Conservation (phyloP, 2,329 filamentous ascomycete species). For the Aspergillus sp. region DNA sequence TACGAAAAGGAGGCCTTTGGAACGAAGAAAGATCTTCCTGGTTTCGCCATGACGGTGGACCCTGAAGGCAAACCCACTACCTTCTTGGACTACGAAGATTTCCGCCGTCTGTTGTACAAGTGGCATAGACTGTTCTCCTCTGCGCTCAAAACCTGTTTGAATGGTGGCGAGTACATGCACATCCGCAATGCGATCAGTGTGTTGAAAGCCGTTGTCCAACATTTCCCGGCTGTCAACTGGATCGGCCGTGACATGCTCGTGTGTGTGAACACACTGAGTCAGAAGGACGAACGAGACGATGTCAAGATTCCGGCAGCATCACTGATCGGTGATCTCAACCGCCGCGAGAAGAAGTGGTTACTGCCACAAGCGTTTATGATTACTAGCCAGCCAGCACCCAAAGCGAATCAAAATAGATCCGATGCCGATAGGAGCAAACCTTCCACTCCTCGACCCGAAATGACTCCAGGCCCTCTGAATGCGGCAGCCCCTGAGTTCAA, state of each 20-base stretch:
- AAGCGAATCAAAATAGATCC: conserved; percentile 21
- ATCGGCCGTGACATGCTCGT: conserved; percentile 61
- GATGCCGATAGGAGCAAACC: conserved; percentile 21
- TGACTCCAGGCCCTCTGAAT: conserved; percentile 10
- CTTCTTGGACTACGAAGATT: conserved; percentile 81
- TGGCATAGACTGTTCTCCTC: conserved; percentile 84
- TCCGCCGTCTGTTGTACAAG: conserved; percentile 78
- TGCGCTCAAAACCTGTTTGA: conserved; percentile 78
- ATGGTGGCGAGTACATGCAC: conserved; percentile 90
- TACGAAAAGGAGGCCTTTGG: conserved; percentile 85
- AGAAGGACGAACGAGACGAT: conserved; percentile 48
- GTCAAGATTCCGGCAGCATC: conserved; percentile 52
- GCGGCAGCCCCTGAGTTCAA: conserved; percentile 34
- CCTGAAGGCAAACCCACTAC: conserved; percentile 67
- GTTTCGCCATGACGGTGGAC: conserved; percentile 75
- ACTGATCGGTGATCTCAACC: conserved; percentile 48
- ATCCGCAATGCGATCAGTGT: conserved; percentile 93
- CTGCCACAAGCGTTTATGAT: conserved; percentile 48
- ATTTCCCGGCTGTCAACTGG: conserved; percentile 87
- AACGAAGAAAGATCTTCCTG: conserved; percentile 63
- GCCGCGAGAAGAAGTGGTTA: conserved; percentile 50
- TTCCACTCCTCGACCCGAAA: conserved; percentile 25
- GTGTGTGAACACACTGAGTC: conserved; percentile 43
- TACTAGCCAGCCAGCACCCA: conserved; percentile 24
- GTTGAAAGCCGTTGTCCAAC: conserved; percentile 73